phyloP scores from a whole-genome alignment of 345 rosid genomes.

The Rhizophora mangle region DNA sequence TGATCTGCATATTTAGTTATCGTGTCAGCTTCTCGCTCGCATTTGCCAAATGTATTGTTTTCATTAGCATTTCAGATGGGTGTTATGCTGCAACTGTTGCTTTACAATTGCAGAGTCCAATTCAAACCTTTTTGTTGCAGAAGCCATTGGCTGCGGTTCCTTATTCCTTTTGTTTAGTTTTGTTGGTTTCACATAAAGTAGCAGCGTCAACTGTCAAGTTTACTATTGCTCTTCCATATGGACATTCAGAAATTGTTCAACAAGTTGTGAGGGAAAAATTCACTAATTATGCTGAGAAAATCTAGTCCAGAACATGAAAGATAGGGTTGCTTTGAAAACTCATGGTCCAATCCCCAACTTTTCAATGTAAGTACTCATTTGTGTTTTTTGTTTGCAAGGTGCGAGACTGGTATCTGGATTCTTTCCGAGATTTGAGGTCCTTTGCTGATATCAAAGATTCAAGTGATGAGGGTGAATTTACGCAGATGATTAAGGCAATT shows the following conservation, averaged over 20 bases:
- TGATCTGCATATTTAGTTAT: background rate
- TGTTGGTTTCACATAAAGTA: background rate
- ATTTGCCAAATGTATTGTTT: background rate
- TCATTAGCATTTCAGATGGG: background rate
- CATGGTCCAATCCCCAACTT: background rate
- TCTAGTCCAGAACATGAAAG: background rate
- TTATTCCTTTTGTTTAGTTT: background rate
- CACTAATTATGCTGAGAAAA: background rate
- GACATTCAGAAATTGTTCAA: background rate
- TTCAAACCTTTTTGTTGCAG: background rate
- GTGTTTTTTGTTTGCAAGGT: constrained; percentile 47
- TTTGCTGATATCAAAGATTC: constrained; percentile 79
- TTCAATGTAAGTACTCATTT: background rate
- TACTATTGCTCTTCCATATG: background rate
- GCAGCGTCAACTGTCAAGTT: background rate
- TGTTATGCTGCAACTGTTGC: background rate
- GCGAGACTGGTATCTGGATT: constrained; percentile 97
- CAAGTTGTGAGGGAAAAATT: background rate
- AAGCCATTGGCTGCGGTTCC: background rate
- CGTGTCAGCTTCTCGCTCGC: background rate
- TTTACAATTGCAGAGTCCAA: background rate
- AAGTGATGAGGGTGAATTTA: constrained; percentile 70
- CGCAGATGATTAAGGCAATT: constrained; percentile 89
- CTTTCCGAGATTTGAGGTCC: constrained; percentile 82
- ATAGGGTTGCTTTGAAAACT: background rate